Conservation (phyloP, 1,284 basidiomycete species). For the Ceraceosorus guamensis region DNA sequence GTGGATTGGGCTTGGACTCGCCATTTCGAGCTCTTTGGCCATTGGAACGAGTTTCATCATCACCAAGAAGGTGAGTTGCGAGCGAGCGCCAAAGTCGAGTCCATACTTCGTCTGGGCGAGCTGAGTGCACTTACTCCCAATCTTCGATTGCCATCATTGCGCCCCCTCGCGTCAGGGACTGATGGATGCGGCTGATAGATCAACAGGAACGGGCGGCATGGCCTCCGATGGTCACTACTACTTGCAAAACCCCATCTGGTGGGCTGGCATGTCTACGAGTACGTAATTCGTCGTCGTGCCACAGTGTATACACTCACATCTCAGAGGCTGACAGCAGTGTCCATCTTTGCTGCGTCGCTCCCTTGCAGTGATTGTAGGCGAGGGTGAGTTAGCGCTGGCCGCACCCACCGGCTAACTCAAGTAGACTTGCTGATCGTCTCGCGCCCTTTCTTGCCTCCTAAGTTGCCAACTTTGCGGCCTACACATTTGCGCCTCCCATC, state of each 20-base stretch:
- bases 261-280: constrained; percentile 92
- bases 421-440: no score
- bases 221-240: constrained; percentile 55
- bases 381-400: no score
- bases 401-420: constrained; percentile 44
- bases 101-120: no score
- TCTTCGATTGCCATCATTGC: no score
- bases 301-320: not conserved
- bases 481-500: constrained; percentile 94
- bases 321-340: not conserved
- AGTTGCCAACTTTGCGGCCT: constrained; percentile 94
- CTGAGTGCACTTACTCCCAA: no score
- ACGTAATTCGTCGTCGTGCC: no score
- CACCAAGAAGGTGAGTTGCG: constrained; percentile 36
- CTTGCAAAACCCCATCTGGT: constrained; percentile 91
- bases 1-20: constrained; percentile 45
- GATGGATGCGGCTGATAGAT: constrained; percentile 43
- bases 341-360: not conserved
- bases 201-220: constrained; percentile 23
- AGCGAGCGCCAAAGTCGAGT: constrained; percentile 2
- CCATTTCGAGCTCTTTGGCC: constrained; percentile 42
- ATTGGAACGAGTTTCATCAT: constrained; percentile 48
- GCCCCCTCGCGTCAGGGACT: no score
- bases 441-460: no score
- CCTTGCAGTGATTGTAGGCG: constrained; percentile 42